phyloP scores from a whole-genome alignment of 2,329 filamentous ascomycete species.

The Penicillium griseofulvum region DNA sequence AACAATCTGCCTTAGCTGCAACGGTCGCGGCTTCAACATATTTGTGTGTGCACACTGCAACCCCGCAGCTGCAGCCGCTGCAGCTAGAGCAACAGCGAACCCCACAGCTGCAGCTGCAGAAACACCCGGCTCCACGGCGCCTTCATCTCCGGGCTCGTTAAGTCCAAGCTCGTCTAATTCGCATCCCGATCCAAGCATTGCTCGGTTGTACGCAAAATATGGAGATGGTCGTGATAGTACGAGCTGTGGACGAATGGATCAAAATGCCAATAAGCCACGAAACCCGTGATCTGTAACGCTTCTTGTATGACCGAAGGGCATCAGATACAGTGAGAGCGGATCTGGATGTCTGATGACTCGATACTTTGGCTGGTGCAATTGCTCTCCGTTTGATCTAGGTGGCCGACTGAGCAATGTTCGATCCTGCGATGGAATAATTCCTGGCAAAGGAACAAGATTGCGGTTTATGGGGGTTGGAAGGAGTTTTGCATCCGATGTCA shows the following conservation, averaged over 20 bases:
- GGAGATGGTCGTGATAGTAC: conserved; percentile 17
- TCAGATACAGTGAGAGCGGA: background rate
- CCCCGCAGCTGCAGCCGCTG: conserved; percentile 20
- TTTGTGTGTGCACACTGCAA: conserved; percentile 33
- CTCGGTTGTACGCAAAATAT: conserved; percentile 12
- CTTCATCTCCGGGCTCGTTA: conserved; percentile 23
- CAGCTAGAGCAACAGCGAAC: conserved; percentile 12
- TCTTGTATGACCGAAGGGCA: background rate
- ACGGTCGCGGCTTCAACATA: conserved; percentile 33
- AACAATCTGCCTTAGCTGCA: conserved; percentile 27
- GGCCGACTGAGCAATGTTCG: background rate
- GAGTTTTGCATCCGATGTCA: background rate
- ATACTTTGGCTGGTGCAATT: background rate
- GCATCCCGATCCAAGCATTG: conserved; percentile 15
- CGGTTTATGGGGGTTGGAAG: background rate
- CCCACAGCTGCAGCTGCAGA: conserved; percentile 17
- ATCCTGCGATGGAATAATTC: background rate
- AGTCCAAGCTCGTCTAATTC: conserved; percentile 31
- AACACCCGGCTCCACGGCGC: conserved; percentile 22
- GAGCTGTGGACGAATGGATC: conserved; percentile 21
- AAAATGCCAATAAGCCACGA: conserved; percentile 6
- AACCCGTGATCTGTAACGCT: conserved; percentile 11
- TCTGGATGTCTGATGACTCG: background rate
- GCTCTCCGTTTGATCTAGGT: background rate
- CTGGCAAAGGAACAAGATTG: background rate